Percentiles rank a stretch among this genome's conserved stretches.
Evolutionary conservation across 106 monocot species (phyloP).

Genomic region (Vanilla planifolia): DNA sequence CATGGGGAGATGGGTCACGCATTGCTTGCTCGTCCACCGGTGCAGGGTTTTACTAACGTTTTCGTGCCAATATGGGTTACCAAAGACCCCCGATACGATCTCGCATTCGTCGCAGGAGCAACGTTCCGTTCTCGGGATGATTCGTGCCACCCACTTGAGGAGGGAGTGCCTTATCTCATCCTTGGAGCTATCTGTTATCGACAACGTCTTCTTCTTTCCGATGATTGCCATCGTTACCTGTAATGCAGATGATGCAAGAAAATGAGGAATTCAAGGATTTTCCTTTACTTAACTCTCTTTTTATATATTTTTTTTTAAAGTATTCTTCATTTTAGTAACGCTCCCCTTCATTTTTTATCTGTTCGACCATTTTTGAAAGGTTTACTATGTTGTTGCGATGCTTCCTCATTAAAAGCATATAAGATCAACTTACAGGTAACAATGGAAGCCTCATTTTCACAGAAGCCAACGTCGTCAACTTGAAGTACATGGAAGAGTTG

Average conservation of each 20-base stretch:
- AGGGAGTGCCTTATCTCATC: constrained; percentile 18
- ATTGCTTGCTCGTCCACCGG: constrained; percentile 22
- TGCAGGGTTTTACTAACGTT: constrained; percentile 19
- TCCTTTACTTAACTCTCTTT: background rate
- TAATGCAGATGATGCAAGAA: background rate
- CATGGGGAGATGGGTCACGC: constrained; percentile 20
- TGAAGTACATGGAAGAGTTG: constrained; percentile 39
- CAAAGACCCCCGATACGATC: constrained; percentile 32
- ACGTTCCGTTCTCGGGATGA: constrained; percentile 19
- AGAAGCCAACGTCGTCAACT: constrained; percentile 21
- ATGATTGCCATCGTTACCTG: constrained; percentile 29
- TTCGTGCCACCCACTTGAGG: constrained; percentile 12
- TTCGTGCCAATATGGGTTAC: constrained; percentile 29
- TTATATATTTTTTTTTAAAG: background rate
- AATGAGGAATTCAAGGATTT: no score
- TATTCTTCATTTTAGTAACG: no score
- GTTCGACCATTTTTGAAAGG: no score
- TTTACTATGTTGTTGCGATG: no score
- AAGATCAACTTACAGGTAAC: constrained; percentile 19
- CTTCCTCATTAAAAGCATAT: background rate
- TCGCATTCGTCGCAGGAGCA: constrained; percentile 21
- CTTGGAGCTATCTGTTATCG: constrained; percentile 11
- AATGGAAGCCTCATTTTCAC: constrained; percentile 36
- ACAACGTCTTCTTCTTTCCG: constrained; percentile 18
- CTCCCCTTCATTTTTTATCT: no score